Evolutionary conservation across 2,329 filamentous ascomycete species (phyloP).

Genomic region (Cryphonectria naterciae): DNA sequence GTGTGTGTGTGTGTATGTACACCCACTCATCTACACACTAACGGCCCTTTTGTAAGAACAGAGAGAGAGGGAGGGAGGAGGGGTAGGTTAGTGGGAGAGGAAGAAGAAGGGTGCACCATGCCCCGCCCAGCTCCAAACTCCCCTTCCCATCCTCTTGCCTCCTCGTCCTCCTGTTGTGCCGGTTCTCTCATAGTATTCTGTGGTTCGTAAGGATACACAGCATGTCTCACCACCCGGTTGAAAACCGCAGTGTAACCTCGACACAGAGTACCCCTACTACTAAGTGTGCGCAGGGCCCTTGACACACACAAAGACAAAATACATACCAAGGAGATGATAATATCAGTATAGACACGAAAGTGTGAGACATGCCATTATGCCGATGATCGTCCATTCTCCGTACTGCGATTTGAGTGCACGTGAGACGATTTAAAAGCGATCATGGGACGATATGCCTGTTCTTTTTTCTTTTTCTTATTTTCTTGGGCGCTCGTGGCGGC

Average conservation of each 20-base stretch:
- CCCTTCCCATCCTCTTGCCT: constrained; percentile 1
- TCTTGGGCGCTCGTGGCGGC: constrained; percentile 1
- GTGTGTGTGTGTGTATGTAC: background rate
- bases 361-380: background rate
- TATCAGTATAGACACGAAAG: background rate
- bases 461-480: constrained; percentile 15
- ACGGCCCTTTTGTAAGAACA: background rate
- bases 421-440: background rate
- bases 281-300: background rate
- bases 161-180: background rate
- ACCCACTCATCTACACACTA: background rate
- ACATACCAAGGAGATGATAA: background rate
- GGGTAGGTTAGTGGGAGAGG: background rate
- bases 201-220: background rate
- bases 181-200: background rate
- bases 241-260: background rate
- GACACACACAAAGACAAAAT: background rate
- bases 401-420: background rate
- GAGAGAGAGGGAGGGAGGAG: background rate
- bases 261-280: background rate
- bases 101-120: background rate
- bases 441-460: constrained; percentile 1
- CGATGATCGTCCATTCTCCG: background rate
- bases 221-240: background rate
- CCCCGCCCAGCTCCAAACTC: background rate